Evolutionary conservation across 2,329 filamentous ascomycete genomes (phyloP), one percentile per base, ranked within the genome.

Genomic region (Colletotrichum euphorbiae): DNA sequence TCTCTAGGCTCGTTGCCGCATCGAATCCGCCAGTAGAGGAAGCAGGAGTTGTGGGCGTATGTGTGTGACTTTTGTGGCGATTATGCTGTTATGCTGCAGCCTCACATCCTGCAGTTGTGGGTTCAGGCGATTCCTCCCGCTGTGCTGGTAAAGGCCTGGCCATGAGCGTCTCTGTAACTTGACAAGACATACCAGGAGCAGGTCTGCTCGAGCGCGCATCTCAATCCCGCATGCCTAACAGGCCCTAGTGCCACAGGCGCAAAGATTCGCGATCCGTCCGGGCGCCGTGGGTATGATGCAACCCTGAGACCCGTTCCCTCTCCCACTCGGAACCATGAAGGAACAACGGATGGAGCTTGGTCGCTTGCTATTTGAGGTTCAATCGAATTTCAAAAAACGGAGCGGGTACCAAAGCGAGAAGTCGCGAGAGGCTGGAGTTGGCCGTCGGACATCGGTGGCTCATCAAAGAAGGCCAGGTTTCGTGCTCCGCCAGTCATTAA

Each of bases 191-290:
- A 58, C 58, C 64, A 38, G 42, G 55, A 55, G 33, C 66, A 54
- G 54, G 54, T 50, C 31, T 58, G 59, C 54, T 59, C 33, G 48
- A 69, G 48, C 62, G 61, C 66, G 66, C 62, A 69, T 65, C 66
- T 69, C 61, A 69, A 69, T 69, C 66, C 61, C 54, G 66, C 66
- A 69, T 58, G 66, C 66, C 62, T 38, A 69, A 55, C 48, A 66
- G 54, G 61, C 61, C 54, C 42, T 68, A 59, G 61, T 68, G 61
- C 61, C 48, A 68, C 19, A 68, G 55, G 61, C 45, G 66, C 48
- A 66, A 69, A 69, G 66, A 69, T 69, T 66, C 66, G 61, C 66
- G 66, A 69, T 69, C 61, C 50, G 61, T 65, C 66, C 61, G 65
- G 54, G 61, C 65, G 54, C 54, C 42, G 40, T 69, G 61, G 55